phyloP scores from a whole-genome alignment of 2,329 filamentous ascomycete species.

The Botrytis deweyae region DNA sequence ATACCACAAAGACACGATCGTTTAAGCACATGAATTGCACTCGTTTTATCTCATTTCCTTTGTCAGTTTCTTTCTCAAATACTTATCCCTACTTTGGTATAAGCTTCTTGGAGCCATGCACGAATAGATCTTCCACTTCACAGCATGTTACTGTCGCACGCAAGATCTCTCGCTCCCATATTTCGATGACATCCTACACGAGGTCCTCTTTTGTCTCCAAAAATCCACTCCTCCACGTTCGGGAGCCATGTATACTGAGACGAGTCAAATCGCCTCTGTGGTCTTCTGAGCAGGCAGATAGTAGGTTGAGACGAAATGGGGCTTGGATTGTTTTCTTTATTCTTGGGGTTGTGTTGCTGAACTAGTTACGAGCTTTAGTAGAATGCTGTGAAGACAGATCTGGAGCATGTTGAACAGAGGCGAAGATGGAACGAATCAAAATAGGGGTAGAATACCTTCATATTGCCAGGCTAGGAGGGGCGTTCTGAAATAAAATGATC shows the following conservation, averaged over 20 bases:
- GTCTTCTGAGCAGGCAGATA: slow-evolving; percentile 7
- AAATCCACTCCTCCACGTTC: slow-evolving; percentile 2
- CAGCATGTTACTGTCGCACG: neutral
- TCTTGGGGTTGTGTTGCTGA: neutral
- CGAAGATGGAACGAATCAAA: neutral
- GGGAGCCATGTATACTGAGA: slow-evolving; percentile 17
- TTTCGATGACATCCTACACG: neutral
- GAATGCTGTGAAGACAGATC: neutral
- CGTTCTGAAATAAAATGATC: neutral
- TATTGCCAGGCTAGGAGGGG: neutral
- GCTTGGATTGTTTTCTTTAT: neutral
- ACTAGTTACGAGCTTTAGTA: neutral
- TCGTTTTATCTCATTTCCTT: neutral
- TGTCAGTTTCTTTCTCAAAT: neutral
- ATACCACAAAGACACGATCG: neutral
- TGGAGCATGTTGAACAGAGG: neutral
- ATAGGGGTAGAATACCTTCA: neutral
- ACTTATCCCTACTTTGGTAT: neutral
- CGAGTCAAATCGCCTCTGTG: slow-evolving; percentile 3
- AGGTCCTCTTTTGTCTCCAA: neutral
- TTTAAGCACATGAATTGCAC: neutral
- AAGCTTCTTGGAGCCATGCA: neutral
- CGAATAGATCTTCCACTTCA: neutral
- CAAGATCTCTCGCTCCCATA: neutral
- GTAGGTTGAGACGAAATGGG: slow-evolving; percentile 3